These are phyloP conservation scores for Sapria himalayana DNA, from an alignment of 345 rosid species.

Conservation along the genomic window DNA sequence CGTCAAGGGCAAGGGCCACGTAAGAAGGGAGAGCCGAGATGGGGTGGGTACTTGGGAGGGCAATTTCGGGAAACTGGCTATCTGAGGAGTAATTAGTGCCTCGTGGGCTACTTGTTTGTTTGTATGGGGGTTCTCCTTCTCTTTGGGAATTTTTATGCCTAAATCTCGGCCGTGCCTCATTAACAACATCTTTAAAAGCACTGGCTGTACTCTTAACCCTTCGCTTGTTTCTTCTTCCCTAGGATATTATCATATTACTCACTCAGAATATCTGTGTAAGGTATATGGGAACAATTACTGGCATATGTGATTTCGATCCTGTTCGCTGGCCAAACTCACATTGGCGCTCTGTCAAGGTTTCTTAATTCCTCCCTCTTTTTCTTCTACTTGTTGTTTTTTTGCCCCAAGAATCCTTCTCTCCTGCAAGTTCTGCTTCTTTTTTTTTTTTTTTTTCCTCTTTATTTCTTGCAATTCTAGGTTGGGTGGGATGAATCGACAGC, in stretches of 20 bases:
- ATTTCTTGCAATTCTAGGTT: slow-evolving; percentile 13
- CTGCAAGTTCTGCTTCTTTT: not conserved
- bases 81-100: no score
- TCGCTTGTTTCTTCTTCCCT: not conserved
- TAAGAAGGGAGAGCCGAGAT: no score
- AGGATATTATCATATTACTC: not conserved
- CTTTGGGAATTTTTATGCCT: not conserved
- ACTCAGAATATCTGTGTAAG: slow-evolving; percentile 13
- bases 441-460: not conserved
- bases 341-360: slow-evolving; percentile 55
- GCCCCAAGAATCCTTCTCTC: no score
- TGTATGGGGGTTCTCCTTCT: not conserved
- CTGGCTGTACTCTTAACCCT: not conserved
- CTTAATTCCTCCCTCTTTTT: not conserved
- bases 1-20: no score
- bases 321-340: slow-evolving; percentile 56
- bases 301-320: slow-evolving; percentile 49
- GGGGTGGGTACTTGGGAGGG: no score
- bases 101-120: not conserved
- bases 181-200: no score
- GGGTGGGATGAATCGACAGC: slow-evolving; percentile 43
- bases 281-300: slow-evolving; percentile 59
- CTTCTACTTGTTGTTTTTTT: slow-evolving; percentile 1
- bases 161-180: not conserved
- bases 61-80: no score